These are phyloP conservation scores for Cladorrhinum samala DNA, from an alignment of 495 filamentous ascomycete genomes.

Conservation along the genomic window DNA sequence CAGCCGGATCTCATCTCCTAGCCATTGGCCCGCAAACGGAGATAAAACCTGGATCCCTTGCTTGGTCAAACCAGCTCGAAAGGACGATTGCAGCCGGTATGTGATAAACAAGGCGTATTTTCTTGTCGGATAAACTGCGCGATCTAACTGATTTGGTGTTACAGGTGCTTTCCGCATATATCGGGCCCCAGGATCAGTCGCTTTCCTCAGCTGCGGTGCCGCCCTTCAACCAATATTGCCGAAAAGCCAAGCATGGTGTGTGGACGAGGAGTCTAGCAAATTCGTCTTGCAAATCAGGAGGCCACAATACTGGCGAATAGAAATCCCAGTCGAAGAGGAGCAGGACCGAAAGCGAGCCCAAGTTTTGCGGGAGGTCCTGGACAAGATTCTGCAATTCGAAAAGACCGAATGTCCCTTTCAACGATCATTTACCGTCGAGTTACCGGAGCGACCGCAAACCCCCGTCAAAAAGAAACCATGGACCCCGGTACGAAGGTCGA, in stretches of 20 bases:
- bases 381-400: constrained; percentile 71
- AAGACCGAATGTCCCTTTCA: constrained; percentile 82
- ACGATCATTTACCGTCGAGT: constrained; percentile 63
- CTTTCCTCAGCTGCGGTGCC: constrained; percentile 76
- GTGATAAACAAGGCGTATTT: constrained; percentile 13
- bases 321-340: constrained; percentile 58
- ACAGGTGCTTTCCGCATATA: constrained; percentile 73
- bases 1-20: constrained; percentile 40
- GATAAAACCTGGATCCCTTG: constrained; percentile 51
- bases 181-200: constrained; percentile 69
- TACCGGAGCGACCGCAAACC: constrained; percentile 62
- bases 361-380: constrained; percentile 62
- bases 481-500: constrained; percentile 52
- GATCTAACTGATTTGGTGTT: constrained; percentile 7
- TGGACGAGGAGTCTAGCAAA: constrained; percentile 70
- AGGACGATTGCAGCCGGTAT: constrained; percentile 72
- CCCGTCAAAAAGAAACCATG: constrained; percentile 64
- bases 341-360: constrained; percentile 56
- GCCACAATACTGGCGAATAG: constrained; percentile 83
- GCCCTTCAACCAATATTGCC: constrained; percentile 78
- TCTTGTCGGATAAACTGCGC: background rate
- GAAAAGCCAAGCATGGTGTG: constrained; percentile 88
- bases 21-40: constrained; percentile 31
- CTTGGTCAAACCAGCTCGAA: constrained; percentile 71
- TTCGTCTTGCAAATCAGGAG: constrained; percentile 76